These are phyloP conservation scores for Fraxinus nigra DNA, from an alignment of 305 asterid species.

Conservation along the genomic window DNA sequence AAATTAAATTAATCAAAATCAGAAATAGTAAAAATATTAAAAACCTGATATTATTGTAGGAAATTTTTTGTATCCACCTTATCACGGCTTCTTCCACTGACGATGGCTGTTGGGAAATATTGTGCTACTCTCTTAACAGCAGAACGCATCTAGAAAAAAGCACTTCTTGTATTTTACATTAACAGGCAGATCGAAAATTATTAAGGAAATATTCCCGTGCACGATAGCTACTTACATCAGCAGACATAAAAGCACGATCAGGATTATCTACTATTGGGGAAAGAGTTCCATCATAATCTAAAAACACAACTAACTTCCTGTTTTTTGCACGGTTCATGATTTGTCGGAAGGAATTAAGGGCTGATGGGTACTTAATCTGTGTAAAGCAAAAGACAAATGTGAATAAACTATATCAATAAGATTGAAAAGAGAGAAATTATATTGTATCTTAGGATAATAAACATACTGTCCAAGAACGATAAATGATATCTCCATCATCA, in stretches of 20 bases:
- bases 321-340: conserved; percentile 51
- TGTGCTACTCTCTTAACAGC: conserved; percentile 57
- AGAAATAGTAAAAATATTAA: not conserved
- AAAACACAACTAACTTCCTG: conserved; percentile 61
- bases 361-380: conserved; percentile 82
- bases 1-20: not conserved
- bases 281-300: conserved; percentile 94
- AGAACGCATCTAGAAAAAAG: conserved; percentile 66
- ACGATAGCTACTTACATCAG: conserved; percentile 46
- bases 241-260: conserved; percentile 85
- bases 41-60: not conserved
- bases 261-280: conserved; percentile 92
- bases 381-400: not conserved
- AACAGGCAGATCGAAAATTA: not conserved
- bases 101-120: conserved; percentile 83
- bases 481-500: conserved; percentile 54
- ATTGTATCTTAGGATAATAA: not conserved
- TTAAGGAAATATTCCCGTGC: not conserved
- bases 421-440: not conserved
- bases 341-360: conserved; percentile 56
- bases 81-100: conserved; percentile 90
- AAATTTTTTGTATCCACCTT: conserved; percentile 37
- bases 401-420: not conserved
- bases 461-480: conserved; percentile 75
- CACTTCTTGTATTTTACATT: not conserved